Percentiles rank a stretch among this genome's conserved stretches.
Conservation (phyloP, 2,329 filamentous ascomycete genomes). For the Fusarium paranaense region DNA sequence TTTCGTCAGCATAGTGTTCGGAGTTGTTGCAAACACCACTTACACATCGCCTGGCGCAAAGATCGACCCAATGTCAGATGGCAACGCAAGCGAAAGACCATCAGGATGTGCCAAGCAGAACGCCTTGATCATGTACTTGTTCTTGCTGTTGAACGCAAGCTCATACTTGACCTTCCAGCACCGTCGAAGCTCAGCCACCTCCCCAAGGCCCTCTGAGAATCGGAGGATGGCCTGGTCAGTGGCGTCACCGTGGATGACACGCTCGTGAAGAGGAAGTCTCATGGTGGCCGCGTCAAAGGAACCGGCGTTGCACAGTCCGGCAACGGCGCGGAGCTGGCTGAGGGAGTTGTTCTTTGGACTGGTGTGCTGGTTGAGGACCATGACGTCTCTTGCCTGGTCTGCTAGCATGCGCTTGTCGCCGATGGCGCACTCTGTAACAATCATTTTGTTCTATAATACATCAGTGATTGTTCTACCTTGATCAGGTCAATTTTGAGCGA, state of each 20-base stretch:
- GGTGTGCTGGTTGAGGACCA: constrained; percentile 41
- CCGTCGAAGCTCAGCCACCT: constrained; percentile 67
- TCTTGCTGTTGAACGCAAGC: constrained; percentile 83
- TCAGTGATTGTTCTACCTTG: background rate
- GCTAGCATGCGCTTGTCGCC: constrained; percentile 62
- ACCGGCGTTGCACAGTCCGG: constrained; percentile 79
- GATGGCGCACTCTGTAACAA: constrained; percentile 75
- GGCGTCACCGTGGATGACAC: constrained; percentile 78
- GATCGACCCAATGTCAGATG: constrained; percentile 5
- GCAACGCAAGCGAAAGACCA: constrained; percentile 50
- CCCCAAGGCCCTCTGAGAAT: constrained; percentile 71
- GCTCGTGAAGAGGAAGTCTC: constrained; percentile 67
- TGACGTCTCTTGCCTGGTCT: constrained; percentile 61
- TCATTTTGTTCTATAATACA: constrained; percentile 74
- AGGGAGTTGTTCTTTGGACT: constrained; percentile 56
- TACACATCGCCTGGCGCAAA: constrained; percentile 20
- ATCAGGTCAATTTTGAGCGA: constrained; percentile 26
- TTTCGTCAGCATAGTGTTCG: background rate
- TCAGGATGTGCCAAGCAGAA: constrained; percentile 58
- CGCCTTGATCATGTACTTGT: constrained; percentile 82
- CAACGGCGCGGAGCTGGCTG: constrained; percentile 69
- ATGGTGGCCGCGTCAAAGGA: constrained; percentile 77
- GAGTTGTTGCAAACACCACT: background rate
- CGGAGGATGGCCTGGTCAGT: constrained; percentile 81
- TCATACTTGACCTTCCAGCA: constrained; percentile 76